Base-by-base conservation (phyloP, 768 basidiomycete species). In the Paxillus ammoniavirescens region DNA sequence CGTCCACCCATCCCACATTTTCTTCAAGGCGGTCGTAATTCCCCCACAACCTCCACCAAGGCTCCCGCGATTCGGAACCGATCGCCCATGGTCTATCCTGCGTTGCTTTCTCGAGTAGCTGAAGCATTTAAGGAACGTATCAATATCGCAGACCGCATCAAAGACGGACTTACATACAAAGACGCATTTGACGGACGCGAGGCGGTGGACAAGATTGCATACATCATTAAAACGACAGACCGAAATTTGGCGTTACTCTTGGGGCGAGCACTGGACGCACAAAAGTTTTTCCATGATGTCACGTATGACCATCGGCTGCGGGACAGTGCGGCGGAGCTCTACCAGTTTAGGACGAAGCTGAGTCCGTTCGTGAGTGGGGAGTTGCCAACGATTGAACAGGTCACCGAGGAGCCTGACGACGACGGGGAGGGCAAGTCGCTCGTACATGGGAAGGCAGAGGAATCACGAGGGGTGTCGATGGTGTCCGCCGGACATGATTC, bases 261-360 rank as follows among this genome's bases (percentile, higher is more conserved):
- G n/a, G 97, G 97, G 5, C 82, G 97, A 40, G 94, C 97, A 3
- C 76, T 99, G 49, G 97, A 98, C 65, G 89, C 95, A 8, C 97
- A 98, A 70, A 98, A 98, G 73, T 98, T 93, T 74, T 98, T 99
- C 68, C 97, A 99, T 65, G 97, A 98, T 65, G 97, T 99, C 60
- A 98, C 97, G 8, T 99, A 98, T 66, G 96, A 98, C 65, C 97
- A 99, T 69, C 87, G 96, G 13, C 69, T 99, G 53, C 77, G 97
- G 47, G 97, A 98, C 71, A 93, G 85, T 63, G 75, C 85, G 0
- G 79, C 80, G 56, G 97, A 99, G 72, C 72, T 99, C 30, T 99
- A 98, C 71, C 94, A 96, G 66, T 98, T 99, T 72, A 79, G 85
- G 58, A 87, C 91, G 44, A 84, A 86, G 63, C 66, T 97, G 37